Evolutionary conservation across 2,329 filamentous ascomycete species (phyloP).

Genomic region (Didymella arachidicola): DNA sequence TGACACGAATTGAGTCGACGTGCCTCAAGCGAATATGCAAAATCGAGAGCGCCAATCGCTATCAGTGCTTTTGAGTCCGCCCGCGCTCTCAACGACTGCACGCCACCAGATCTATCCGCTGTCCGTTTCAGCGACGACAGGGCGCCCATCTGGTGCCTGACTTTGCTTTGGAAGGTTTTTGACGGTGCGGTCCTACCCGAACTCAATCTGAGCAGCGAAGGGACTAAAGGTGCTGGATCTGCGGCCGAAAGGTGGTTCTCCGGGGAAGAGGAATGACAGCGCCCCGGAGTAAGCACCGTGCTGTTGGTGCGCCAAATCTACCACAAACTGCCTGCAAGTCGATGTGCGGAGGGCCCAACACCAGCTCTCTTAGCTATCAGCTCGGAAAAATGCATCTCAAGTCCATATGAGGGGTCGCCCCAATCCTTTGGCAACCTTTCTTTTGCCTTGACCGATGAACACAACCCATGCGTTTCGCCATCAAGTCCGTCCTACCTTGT

Average conservation of each 20-base stretch:
- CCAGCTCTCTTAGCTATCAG: slow-evolving; percentile 1
- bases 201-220: not conserved
- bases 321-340: slow-evolving; percentile 3
- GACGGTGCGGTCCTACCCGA: slow-evolving; percentile 1
- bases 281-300: not conserved
- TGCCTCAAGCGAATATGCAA: slow-evolving; percentile 5
- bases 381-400: not conserved
- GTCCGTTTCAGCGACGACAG: slow-evolving; percentile 6
- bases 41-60: slow-evolving; percentile 2
- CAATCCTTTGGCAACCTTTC: slow-evolving; percentile 12
- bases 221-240: not conserved
- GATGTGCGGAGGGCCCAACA: not conserved
- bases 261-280: slow-evolving; percentile 5
- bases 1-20: slow-evolving; percentile 5
- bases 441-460: slow-evolving; percentile 16
- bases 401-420: slow-evolving; percentile 1
- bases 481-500: slow-evolving; percentile 24
- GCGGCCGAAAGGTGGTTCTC: not conserved
- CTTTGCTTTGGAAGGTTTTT: slow-evolving; percentile 12
- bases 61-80: not conserved
- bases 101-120: slow-evolving; percentile 18
- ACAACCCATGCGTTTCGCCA: slow-evolving; percentile 9
- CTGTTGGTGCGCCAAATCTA: not conserved
- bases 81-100: slow-evolving; percentile 1
- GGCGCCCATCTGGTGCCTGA: slow-evolving; percentile 4